phyloP scores from a whole-genome alignment of 2,329 filamentous ascomycete species.

The Neonectria magnoliae region DNA sequence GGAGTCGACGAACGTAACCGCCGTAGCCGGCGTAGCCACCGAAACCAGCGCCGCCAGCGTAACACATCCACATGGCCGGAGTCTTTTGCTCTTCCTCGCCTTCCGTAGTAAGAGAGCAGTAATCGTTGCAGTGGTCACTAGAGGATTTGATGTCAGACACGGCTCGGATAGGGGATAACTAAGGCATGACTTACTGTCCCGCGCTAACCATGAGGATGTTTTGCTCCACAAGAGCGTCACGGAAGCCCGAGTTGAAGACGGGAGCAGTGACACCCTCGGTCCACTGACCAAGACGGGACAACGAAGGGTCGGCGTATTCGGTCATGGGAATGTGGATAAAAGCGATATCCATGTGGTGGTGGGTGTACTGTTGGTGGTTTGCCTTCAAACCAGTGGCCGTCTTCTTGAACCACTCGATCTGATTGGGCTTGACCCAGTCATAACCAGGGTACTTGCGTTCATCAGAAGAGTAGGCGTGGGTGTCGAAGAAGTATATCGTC shows the following conservation, averaged over 20 bases:
- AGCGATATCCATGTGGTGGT: constrained; percentile 93
- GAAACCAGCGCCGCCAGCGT: constrained; percentile 90
- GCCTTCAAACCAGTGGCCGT: constrained; percentile 80
- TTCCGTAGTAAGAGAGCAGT: constrained; percentile 76
- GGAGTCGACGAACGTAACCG: constrained; percentile 82
- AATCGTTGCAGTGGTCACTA: constrained; percentile 95
- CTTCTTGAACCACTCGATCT: constrained; percentile 93
- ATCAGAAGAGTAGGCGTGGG: constrained; percentile 90
- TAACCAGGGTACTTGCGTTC: constrained; percentile 91
- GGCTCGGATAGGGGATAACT: too few relatives aligned
- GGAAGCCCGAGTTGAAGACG: constrained; percentile 90
- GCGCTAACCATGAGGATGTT: constrained; percentile 88
- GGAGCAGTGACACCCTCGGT: constrained; percentile 89
- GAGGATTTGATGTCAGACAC: constrained; percentile 32
- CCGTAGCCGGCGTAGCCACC: constrained; percentile 95
- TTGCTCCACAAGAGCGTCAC: constrained; percentile 86
- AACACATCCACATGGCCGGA: constrained; percentile 95
- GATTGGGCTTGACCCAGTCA: constrained; percentile 94
- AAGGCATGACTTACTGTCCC: constrained; percentile 76
- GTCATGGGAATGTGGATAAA: constrained; percentile 98
- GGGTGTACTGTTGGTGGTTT: constrained; percentile 84
- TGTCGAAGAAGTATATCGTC: constrained; percentile 94
- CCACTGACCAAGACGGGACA: constrained; percentile 74
- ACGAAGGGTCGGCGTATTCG: constrained; percentile 76
- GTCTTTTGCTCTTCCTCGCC: constrained; percentile 57